Evolutionary conservation across 805 yeast species (phyloP), one percentile per base, ranked within the genome.

Genomic region (Saccharomycopsis sp.): DNA sequence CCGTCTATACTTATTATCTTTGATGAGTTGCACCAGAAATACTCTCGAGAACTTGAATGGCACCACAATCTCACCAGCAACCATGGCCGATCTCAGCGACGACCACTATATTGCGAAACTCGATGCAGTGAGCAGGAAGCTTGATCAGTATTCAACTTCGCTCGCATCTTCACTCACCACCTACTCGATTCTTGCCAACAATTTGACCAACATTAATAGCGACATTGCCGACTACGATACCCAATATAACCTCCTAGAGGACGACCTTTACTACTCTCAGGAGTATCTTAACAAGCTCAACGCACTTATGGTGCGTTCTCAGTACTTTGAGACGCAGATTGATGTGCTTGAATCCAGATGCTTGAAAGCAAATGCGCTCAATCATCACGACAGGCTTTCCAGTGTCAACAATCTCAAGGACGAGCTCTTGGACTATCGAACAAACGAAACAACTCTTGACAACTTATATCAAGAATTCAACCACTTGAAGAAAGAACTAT

Each of bases 401-500:
- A 58, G 59, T 20, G 53, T 58, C 2, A 57, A 61, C 24, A 63
- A 64, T 23, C 63, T 67, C 65, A 68, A 62, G 57, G 74, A 72
- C 52, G 65, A 67, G n/a, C 73, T 70, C 47, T 63, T 75, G 34
- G 75, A 75, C 57, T 74, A 77, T 77, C 70, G 73, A 67, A 75
- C 79, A 2, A 71, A 75, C 0, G 77, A 75, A 54, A 76, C 79
- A 1, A 77, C 80, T 2, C 65, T 75, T 50, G 79, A 76, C 20
- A 78, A 78, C 59, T 55, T 78, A 21, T 68, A 69, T 40, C 63
- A 73, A 52, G 81, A 78, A 60, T 77, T 69, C 57, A 66, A 68
- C 16, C 74, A 72, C 56, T 57, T 77, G 16, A 62, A 61, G 16
- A 64, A 63, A 16, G 64, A 52, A 21, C 21, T 52, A 14, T 18